Conservation (phyloP, 495 filamentous ascomycete genomes). For the Geoglossum glabrum region DNA sequence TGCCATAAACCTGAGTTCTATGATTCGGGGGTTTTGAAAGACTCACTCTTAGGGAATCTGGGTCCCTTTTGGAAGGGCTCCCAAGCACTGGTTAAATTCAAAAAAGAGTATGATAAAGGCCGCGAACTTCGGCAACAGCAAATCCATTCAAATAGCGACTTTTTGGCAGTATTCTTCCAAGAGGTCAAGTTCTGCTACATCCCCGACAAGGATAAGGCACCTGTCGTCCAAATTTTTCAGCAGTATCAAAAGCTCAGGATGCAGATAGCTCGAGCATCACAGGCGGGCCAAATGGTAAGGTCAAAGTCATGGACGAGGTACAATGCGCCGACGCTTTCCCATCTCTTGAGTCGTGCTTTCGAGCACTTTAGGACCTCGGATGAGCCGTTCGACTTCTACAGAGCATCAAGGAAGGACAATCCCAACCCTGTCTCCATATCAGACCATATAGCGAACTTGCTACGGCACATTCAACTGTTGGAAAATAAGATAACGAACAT, state of each 20-base stretch:
- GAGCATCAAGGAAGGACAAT: constrained; percentile 1
- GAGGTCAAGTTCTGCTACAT: background rate
- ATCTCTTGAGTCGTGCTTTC: background rate
- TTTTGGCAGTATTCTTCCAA: background rate
- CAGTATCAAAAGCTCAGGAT: background rate
- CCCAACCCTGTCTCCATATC: background rate
- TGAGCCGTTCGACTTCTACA: constrained; percentile 3
- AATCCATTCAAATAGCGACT: background rate
- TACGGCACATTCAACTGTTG: background rate
- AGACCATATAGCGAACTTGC: constrained; percentile 4
- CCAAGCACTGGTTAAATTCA: background rate
- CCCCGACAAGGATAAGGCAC: background rate
- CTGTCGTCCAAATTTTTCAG: background rate
- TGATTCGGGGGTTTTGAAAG: background rate
- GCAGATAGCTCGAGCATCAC: background rate
- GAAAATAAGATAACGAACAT: background rate
- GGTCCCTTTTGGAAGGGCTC: background rate
- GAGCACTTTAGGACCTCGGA: background rate
- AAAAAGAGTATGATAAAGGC: background rate
- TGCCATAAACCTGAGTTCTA: background rate
- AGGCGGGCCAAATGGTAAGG: background rate
- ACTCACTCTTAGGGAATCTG: background rate
- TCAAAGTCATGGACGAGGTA: background rate
- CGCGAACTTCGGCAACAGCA: background rate
- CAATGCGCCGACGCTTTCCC: background rate